Conservation (phyloP, 2,329 filamentous ascomycete species). For the Hypocreales sp. region DNA sequence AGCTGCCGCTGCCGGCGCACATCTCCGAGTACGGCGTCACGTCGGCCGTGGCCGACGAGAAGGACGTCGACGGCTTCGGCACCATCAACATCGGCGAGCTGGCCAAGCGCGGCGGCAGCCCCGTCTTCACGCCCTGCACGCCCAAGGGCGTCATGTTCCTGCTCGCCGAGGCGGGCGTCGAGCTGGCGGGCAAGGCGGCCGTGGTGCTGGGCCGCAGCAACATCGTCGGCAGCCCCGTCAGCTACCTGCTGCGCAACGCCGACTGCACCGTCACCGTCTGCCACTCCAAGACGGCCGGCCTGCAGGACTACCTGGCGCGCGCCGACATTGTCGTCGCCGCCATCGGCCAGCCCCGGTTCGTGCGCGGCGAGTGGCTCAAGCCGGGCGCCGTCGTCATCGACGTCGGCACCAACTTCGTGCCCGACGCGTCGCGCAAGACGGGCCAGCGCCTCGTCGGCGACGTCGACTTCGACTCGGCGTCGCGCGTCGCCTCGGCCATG, state of each 20-base stretch:
- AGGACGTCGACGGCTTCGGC: slow-evolving; percentile 97
- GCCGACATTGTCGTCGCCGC: slow-evolving; percentile 88
- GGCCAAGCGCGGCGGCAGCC: slow-evolving; percentile 82
- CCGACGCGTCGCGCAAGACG: slow-evolving; percentile 79
- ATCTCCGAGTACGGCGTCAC: slow-evolving; percentile 85
- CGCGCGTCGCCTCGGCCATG: slow-evolving; percentile 77
- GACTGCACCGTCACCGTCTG: slow-evolving; percentile 95
- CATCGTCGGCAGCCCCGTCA: slow-evolving; percentile 94
- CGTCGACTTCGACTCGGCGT: slow-evolving; percentile 78
- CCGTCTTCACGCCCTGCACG: slow-evolving; percentile 86
- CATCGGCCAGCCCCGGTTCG: slow-evolving; percentile 73
- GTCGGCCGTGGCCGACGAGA: slow-evolving; percentile 78
- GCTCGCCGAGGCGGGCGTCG: slow-evolving; percentile 67
- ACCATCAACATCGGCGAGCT: slow-evolving; percentile 90
- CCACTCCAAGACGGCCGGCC: slow-evolving; percentile 70
- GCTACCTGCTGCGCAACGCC: slow-evolving; percentile 86
- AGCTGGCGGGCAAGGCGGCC: slow-evolving; percentile 78
- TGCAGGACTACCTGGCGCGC: slow-evolving; percentile 59
- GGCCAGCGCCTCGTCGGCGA: slow-evolving; percentile 87
- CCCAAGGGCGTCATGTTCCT: slow-evolving; percentile 95
- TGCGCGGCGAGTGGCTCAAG: slow-evolving; percentile 94
- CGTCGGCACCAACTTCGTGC: slow-evolving; percentile 91
- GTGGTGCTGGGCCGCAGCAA: slow-evolving; percentile 92
- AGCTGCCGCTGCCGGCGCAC: slow-evolving; percentile 77
- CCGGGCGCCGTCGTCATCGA: slow-evolving; percentile 91